Conservation (phyloP, 768 basidiomycete species). For the Hericium erinaceus region DNA sequence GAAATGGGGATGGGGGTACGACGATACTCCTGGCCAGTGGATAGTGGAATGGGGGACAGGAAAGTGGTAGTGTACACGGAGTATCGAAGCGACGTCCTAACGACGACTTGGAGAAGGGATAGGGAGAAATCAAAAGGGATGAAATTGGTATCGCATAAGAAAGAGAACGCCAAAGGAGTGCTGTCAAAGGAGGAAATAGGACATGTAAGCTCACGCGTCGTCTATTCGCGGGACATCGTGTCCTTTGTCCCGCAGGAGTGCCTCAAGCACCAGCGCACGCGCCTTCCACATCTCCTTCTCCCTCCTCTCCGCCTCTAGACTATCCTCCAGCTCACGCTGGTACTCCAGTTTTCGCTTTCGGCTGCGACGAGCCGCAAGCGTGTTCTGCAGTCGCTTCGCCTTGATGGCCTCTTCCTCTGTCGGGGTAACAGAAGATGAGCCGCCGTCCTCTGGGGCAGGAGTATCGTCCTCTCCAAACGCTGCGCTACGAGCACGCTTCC, state of each 20-base stretch:
- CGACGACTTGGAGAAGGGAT: conserved; percentile 3
- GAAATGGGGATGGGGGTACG: conserved; percentile 29
- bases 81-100: conserved; percentile 32
- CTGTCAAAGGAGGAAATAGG: not conserved
- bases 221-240: conserved; percentile 45
- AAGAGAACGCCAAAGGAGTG: not conserved
- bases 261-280: conserved; percentile 37
- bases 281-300: conserved; percentile 60
- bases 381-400: conserved; percentile 76
- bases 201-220: conserved; percentile 17
- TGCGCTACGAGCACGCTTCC: conserved; percentile 46
- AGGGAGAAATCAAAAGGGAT: not conserved
- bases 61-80: conserved; percentile 25
- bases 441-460: conserved; percentile 26
- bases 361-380: conserved; percentile 74
- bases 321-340: conserved; percentile 54
- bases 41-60: conserved; percentile 26
- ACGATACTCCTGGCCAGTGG: conserved; percentile 48
- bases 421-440: conserved; percentile 29
- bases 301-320: conserved; percentile 37
- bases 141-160: not conserved
- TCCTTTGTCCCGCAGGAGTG: conserved; percentile 47
- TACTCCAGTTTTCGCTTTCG: conserved; percentile 68
- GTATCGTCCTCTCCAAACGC: conserved; percentile 41
- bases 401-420: conserved; percentile 63